Evolutionary conservation across 2,329 filamentous ascomycete species (phyloP), one percentile per base, ranked within the genome.

Genomic region (Fusarium musae): DNA sequence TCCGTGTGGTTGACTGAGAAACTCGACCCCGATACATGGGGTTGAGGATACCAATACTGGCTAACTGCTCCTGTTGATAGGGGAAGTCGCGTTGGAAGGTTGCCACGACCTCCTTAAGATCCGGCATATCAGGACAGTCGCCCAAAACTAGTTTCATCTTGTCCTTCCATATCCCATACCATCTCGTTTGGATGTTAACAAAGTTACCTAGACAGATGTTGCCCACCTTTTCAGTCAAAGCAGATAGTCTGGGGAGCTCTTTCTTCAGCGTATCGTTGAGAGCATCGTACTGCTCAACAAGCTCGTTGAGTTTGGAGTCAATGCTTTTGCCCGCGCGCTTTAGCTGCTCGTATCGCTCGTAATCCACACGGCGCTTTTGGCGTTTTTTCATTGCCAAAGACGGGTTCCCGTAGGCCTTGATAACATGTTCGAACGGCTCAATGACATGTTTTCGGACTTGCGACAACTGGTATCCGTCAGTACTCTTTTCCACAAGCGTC

Each of bases 231-330:
- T 94, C 93, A 3, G 96, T 98, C 72, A 96, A 84, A 12, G 85
- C 84, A 58, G 96, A 97, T 21, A 99, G 87, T 79, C 92, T 92
- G 3, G 96, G 96, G 52, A 99, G 87, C 80, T 98, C 96, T 74
- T 96, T 93, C 82, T 97, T 98, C 67, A 98, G 87, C 2, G 96
- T 94, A 71, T 97, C 94, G 79, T 98, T 98, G 67, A 99, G 86
- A 12, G 95, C 94, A 44, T 93, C 89, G 81, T 97, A 99, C 79
- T 97, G 93, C 78, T 97, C 94, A 26, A 95, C 94, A 43, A 93
- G 90, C 76, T 97, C 94, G 21, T 89, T 86, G 8, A 95, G 92
- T 80, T 96, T 96, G 78, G 94, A 92, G 80, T 98, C 96, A 17
- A 94, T 87, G 76, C 94, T 97, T 82, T 97, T 95, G 70, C 94